These are phyloP conservation scores for Symbiotaphrina buchneri DNA, from an alignment of 495 filamentous ascomycete genomes.

Conservation along the genomic window DNA sequence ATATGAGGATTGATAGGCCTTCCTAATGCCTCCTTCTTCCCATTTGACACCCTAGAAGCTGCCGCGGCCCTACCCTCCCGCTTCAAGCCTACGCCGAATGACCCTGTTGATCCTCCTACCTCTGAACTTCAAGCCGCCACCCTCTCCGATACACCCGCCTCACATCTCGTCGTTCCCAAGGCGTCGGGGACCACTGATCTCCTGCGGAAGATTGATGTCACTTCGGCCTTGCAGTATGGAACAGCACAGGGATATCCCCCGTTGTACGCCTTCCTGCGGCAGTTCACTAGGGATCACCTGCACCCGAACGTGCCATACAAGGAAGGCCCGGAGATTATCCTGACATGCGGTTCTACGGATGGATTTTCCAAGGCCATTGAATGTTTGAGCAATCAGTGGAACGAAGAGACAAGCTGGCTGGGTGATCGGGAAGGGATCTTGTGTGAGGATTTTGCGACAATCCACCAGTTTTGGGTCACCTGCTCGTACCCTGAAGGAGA, in stretches of 20 bases:
- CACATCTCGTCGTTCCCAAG: constrained; percentile 50
- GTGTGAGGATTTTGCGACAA: too few species aligned
- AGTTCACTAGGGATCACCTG: constrained; percentile 54
- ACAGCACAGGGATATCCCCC: constrained; percentile 54
- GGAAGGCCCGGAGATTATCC: constrained; percentile 48
- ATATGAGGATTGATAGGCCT: constrained; percentile 27
- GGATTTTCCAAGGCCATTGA: constrained; percentile 59
- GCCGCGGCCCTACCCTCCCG: constrained; percentile 47
- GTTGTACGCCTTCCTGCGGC: constrained; percentile 47
- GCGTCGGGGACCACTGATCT: constrained; percentile 25
- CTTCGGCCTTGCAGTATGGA: constrained; percentile 72
- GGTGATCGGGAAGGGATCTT: too few species aligned
- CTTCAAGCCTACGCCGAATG: constrained; percentile 42
- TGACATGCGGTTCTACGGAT: constrained; percentile 67
- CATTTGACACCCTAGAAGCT: constrained; percentile 80
- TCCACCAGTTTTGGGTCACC: too few species aligned
- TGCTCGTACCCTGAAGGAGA: too few species aligned
- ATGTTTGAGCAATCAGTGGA: constrained; percentile 52
- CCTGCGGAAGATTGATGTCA: constrained; percentile 50
- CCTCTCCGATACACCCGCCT: constrained; percentile 13
- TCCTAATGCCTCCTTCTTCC: constrained; percentile 62
- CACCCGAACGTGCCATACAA: constrained; percentile 64
- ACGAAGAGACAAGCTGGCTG: constrained; percentile 30
- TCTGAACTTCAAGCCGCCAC: constrained; percentile 9
- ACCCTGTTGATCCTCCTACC: constrained; percentile 20